phyloP scores from a whole-genome alignment of 2,329 filamentous ascomycete genomes.

The Elsinoe ampelina region DNA sequence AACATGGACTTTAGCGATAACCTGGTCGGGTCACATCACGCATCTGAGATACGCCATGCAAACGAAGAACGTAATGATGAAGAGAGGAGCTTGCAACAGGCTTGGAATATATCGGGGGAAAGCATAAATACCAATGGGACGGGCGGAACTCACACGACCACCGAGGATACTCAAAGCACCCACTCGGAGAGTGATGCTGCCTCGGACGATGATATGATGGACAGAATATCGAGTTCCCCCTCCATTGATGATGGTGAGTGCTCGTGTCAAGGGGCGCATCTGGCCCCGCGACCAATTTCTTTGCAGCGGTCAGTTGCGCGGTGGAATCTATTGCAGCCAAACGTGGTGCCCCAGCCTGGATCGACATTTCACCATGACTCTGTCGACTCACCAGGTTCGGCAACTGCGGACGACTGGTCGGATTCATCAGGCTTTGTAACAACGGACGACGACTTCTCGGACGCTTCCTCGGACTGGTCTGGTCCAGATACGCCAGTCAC shows the following conservation, averaged over 20 bases:
- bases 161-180: slow-evolving; percentile 41
- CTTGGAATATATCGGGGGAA: slow-evolving; percentile 35
- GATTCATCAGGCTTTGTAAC: not conserved
- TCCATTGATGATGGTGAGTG: slow-evolving; percentile 98
- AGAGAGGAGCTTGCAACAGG: slow-evolving; percentile 57
- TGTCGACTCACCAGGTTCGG: not conserved
- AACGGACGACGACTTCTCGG: slow-evolving; percentile 6
- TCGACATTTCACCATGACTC: not conserved
- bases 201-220: slow-evolving; percentile 89
- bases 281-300: slow-evolving; percentile 25
- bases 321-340: slow-evolving; percentile 8
- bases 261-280: slow-evolving; percentile 25
- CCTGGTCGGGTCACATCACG: slow-evolving; percentile 69
- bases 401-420: not conserved
- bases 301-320: slow-evolving; percentile 8
- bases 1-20: slow-evolving; percentile 44
- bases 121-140: slow-evolving; percentile 14
- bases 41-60: slow-evolving; percentile 71
- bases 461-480: slow-evolving; percentile 3
- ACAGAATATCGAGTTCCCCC: slow-evolving; percentile 96
- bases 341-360: not conserved
- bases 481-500: slow-evolving; percentile 1
- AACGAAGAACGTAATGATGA: slow-evolving; percentile 62
- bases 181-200: slow-evolving; percentile 56
- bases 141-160: slow-evolving; percentile 5